phyloP scores from a whole-genome alignment of 108 stramenopile genomes.

The Stephanodiscus triporus region DNA sequence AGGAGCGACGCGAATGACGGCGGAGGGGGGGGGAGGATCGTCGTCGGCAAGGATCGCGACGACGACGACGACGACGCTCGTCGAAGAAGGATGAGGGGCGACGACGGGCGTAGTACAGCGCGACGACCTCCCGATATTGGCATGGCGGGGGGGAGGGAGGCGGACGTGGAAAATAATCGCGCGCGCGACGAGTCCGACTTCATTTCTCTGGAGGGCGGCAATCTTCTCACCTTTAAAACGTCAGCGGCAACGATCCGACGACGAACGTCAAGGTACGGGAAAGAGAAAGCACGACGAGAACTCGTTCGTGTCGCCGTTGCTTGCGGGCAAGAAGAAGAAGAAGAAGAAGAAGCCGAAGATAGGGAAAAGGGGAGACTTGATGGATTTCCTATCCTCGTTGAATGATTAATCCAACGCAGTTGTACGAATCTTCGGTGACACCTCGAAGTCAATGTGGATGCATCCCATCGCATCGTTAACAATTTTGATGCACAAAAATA shows the following conservation, averaged over 20 bases:
- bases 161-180: background rate
- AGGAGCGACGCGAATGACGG: no score
- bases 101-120: background rate
- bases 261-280: background rate
- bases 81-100: slow-evolving; percentile 4
- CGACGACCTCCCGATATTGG: background rate
- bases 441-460: no score
- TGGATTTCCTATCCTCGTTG: slow-evolving; percentile 45
- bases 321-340: slow-evolving; percentile 36
- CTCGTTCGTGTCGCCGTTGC: slow-evolving; percentile 9
- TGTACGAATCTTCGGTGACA: no score
- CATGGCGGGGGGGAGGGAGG: background rate
- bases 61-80: no score
- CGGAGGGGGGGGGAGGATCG: background rate
- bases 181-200: slow-evolving; percentile 25
- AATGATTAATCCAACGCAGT: slow-evolving; percentile 41
- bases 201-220: no score
- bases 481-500: no score
- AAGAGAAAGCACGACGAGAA: slow-evolving; percentile 12
- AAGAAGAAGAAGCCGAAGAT: slow-evolving; percentile 21
- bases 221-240: no score
- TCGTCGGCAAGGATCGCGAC: no score
- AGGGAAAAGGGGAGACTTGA: slow-evolving; percentile 17
- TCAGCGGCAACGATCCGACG: background rate
- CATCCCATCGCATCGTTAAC: no score